Percentiles rank a stretch among this genome's conserved stretches.
These are phyloP conservation scores for Wickerhamomyces pijperi DNA, from an alignment of 805 yeast genomes.

Conservation along the genomic window DNA sequence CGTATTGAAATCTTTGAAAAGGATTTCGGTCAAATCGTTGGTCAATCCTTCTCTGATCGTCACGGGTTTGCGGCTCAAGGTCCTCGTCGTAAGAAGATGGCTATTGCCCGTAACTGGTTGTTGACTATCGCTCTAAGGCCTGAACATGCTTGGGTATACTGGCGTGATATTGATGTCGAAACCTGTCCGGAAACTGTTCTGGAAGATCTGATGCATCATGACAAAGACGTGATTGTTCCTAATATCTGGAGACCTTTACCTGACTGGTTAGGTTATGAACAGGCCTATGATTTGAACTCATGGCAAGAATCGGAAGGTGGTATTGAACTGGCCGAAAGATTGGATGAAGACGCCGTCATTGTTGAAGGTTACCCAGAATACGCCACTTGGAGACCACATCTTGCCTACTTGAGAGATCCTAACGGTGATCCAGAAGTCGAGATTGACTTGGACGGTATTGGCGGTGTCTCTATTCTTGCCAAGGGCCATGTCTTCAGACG, in stretches of 20 bases:
- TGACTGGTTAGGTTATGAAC: conserved; percentile 76
- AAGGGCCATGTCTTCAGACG: conserved; percentile 77
- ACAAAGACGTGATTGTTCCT: conserved; percentile 87
- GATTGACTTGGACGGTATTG: conserved; percentile 91
- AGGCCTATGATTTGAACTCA: conserved; percentile 75
- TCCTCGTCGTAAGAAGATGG: conserved; percentile 90
- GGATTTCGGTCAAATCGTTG: conserved; percentile 88
- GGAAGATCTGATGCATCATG: conserved; percentile 88
- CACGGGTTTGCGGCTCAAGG: conserved; percentile 97
- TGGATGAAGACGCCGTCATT: conserved; percentile 90
- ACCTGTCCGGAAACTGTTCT: conserved; percentile 73
- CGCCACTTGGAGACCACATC: conserved; percentile 96
- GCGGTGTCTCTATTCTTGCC: conserved; percentile 89
- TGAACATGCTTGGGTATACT: conserved; percentile 89
- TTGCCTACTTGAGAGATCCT: conserved; percentile 90
- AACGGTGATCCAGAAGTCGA: conserved; percentile 91
- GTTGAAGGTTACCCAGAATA: conserved; percentile 97
- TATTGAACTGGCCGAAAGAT: conserved; percentile 55
- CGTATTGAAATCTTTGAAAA: conserved; percentile 80
- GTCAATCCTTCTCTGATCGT: conserved; percentile 86
- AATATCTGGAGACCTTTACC: conserved; percentile 89
- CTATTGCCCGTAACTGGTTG: conserved; percentile 90
- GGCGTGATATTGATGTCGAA: conserved; percentile 98
- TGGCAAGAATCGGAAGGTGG: conserved; percentile 86
- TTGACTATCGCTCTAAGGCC: conserved; percentile 80